Conservation (phyloP, 2,329 filamentous ascomycete species). For the Cladophialophora yegresii region DNA sequence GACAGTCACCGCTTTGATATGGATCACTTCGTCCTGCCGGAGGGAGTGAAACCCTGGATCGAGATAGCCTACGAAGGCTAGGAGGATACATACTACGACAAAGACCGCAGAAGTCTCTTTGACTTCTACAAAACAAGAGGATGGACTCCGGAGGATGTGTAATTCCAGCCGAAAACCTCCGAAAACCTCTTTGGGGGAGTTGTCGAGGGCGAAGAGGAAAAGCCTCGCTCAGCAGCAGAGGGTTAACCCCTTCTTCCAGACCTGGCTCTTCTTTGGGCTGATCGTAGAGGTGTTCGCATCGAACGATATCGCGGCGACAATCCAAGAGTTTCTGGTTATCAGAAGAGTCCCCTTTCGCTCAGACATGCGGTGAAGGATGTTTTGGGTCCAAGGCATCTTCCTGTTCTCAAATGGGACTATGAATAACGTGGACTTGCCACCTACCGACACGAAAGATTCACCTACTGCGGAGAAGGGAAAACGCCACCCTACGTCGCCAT, state of each 20-base stretch:
- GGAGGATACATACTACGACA: background rate
- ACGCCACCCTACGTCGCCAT: conserved; percentile 2
- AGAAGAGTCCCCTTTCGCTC: background rate
- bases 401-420: conserved; percentile 1
- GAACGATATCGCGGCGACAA: background rate
- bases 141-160: background rate
- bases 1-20: background rate
- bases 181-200: conserved; percentile 4
- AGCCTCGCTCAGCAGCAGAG: background rate
- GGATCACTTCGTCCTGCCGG: background rate
- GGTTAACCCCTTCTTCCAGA: background rate
- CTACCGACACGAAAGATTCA: conserved; percentile 1
- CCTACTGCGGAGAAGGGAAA: background rate
- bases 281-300: conserved; percentile 1
- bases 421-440: background rate
- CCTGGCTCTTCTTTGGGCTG: conserved; percentile 4
- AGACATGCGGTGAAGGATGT: background rate
- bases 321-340: conserved; percentile 2
- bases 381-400: background rate
- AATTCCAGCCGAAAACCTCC: background rate
- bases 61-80: background rate
- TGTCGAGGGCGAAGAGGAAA: background rate
- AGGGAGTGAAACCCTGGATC: conserved; percentile 1
- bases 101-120: background rate
- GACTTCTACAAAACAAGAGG: background rate